A percentile compares a stretch with the other conserved stretches of the same genome.
Evolutionary conservation across 2,329 filamentous ascomycete species (phyloP).

Genomic region (Fusarium sp.): DNA sequence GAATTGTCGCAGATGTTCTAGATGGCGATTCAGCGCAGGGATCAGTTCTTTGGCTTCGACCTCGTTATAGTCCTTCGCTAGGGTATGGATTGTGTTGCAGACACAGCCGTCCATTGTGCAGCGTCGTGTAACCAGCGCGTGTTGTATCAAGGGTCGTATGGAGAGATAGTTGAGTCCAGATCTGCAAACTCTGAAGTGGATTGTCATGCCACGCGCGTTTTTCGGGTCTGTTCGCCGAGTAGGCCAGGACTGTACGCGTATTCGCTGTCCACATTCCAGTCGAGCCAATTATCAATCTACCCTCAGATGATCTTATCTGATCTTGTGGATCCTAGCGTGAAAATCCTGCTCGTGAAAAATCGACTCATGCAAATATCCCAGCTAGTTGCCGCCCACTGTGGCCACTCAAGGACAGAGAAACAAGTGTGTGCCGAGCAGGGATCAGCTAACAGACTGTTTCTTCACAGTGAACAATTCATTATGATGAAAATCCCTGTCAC

Average conservation of each 20-base stretch:
- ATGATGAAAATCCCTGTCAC: accelerated
- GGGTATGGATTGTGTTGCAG: background rate
- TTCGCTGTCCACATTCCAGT: background rate
- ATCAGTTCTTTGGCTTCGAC: background rate
- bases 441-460: background rate
- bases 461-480: background rate
- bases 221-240: too few species aligned
- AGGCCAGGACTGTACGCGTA: background rate
- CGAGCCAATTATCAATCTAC: background rate
- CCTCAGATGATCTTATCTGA: background rate
- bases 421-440: background rate
- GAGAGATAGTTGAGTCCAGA: accelerated
- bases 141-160: accelerated
- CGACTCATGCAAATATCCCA: background rate
- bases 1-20: conserved; percentile 32
- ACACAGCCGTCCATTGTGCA: background rate
- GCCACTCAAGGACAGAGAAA: background rate
- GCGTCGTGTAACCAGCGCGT: background rate
- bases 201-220: background rate
- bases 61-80: accelerated
- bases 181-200: too few species aligned
- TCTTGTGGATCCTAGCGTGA: background rate
- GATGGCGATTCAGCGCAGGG: conserved; percentile 33
- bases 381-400: background rate
- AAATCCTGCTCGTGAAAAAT: background rate